Evolutionary conservation across 345 rosid species (phyloP), one percentile per base, ranked within the genome.

Genomic region (Pugionium cornutum): DNA sequence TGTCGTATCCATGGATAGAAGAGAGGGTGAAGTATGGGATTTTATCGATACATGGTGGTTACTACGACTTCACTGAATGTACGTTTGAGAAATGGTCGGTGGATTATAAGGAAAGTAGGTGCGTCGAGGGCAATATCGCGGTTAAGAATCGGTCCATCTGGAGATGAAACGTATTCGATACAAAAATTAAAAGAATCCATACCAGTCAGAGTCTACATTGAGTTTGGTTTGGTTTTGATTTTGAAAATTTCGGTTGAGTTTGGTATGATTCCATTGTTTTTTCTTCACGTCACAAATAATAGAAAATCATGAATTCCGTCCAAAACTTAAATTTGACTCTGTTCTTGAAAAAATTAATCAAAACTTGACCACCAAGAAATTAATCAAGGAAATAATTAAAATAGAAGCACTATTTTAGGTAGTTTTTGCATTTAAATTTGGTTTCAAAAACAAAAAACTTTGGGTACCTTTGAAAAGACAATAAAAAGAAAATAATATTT

Each of bases 81-180:
- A 65, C 94, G 6, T 88, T 88, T 58, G 91, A 88, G 88, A 91
- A 85, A 79, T 91, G 96, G 97, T 84, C 92, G 2, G 70, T 91
- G 74, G 91, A 86, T 60, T 82, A 86, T 63, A 25, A 76, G 29
- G 79, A 65, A 64, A 78, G 80, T 45, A 72, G 63, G 30, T 44
- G 25, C 34, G 66, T 43, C 26, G 82, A 55, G 55, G 64, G 76
- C n/a, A 50, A 29, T 37, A 35, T 78, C 36, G 77, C 77, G 4
- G 78, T 84, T 7, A 84, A 80, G 70, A 66, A 79, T 57, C 72
- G 68, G 27, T 80, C 83, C 4, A 64, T 79, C 35, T 89, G 97
- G 96, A 59, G 80, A 75, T 87, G 65, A 18, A 76, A 43, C 18
- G 28, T 50, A 4, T 26, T 33, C 39, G 2, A n/a, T 1, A 32